Evolutionary conservation across 306 rosid species (phyloP).

Genomic region (Ziziphus jujuba): DNA sequence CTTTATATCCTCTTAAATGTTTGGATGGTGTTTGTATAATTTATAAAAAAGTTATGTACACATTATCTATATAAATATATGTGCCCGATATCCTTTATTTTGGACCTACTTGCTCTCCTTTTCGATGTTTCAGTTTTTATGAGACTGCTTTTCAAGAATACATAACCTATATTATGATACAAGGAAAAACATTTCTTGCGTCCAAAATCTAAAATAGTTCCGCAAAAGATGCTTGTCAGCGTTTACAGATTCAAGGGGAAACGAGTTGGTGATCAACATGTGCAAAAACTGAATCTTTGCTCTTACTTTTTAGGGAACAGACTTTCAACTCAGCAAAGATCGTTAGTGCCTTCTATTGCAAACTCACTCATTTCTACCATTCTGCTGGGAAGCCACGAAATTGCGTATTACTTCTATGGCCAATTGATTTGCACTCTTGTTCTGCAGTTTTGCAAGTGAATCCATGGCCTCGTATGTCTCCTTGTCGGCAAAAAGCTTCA

Average conservation of each 20-base stretch:
- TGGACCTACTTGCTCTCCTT: slow-evolving; percentile 14
- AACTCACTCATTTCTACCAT: slow-evolving; percentile 69
- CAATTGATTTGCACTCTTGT: slow-evolving; percentile 87
- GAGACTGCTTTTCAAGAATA: too few relatives aligned
- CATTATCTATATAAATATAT: background rate
- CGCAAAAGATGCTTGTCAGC: too few relatives aligned
- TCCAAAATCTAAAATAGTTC: too few relatives aligned
- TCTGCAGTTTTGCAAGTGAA: slow-evolving; percentile 70
- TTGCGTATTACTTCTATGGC: slow-evolving; percentile 91
- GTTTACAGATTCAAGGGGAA: background rate
- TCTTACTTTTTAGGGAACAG: background rate
- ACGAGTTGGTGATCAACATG: background rate
- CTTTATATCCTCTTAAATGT: background rate
- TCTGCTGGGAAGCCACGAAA: slow-evolving; percentile 74
- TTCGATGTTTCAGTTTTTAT: too few relatives aligned
- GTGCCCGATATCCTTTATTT: background rate
- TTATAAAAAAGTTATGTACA: too few relatives aligned
- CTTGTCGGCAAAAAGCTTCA: slow-evolving; percentile 83
- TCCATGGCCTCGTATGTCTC: slow-evolving; percentile 82
- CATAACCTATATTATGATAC: too few relatives aligned
- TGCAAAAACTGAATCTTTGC: background rate
- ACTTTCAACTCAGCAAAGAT: background rate
- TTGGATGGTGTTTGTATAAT: slow-evolving; percentile 21
- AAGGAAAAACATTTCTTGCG: too few relatives aligned
- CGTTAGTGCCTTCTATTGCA: slow-evolving; percentile 17